Conservation (phyloP, 495 filamentous ascomycete species). For the Hypoxylon cercidicola region DNA sequence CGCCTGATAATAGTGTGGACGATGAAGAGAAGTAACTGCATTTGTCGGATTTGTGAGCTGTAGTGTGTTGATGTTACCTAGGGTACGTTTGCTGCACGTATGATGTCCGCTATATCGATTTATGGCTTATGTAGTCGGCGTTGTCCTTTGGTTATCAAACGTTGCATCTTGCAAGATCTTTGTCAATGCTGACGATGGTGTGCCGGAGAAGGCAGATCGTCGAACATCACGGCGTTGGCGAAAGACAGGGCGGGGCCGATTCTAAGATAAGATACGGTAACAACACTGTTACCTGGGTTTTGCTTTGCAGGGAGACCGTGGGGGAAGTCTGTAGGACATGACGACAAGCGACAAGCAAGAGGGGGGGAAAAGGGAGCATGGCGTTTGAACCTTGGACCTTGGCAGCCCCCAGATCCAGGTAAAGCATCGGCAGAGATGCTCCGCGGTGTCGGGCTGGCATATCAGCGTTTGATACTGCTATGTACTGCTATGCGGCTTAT, state of each 20-base stretch:
- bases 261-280: conserved; percentile 25
- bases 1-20: not conserved
- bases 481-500: conserved; percentile 25
- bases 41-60: no score
- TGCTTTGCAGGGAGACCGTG: conserved; percentile 30
- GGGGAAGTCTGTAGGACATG: conserved; percentile 21
- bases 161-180: not conserved
- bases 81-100: no score
- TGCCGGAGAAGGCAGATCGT: conserved; percentile 15
- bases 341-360: conserved; percentile 21
- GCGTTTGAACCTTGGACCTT: conserved; percentile 24
- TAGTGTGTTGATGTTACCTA: no score
- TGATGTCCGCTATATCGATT: no score
- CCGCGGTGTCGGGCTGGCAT: conserved; percentile 24
- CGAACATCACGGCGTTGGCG: conserved; percentile 10
- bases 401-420: conserved; percentile 35
- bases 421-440: conserved; percentile 23
- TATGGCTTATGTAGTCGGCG: no score
- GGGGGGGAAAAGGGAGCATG: conserved; percentile 11
- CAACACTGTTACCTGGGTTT: conserved; percentile 31
- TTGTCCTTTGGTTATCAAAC: no score
- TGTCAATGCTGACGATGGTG: conserved; percentile 3
- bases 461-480: conserved; percentile 26
- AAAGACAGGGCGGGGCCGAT: conserved; percentile 6
- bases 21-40: not conserved